These are phyloP conservation scores for Pochonia chlamydosporia DNA, from an alignment of 2,329 filamentous ascomycete species.

Conservation along the genomic window DNA sequence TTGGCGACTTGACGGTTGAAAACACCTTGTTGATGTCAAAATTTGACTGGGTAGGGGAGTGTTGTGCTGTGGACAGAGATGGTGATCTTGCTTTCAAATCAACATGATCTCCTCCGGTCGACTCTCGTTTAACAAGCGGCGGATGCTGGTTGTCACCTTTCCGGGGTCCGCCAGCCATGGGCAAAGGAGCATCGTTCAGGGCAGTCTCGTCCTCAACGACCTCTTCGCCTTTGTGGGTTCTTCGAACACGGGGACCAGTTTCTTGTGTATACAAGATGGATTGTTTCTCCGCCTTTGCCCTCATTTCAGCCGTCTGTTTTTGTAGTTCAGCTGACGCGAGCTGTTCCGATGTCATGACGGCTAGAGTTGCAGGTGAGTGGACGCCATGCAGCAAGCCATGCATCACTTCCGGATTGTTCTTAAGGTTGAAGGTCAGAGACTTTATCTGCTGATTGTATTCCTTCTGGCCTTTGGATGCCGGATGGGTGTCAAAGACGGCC, in stretches of 20 bases:
- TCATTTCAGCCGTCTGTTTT: constrained; percentile 68
- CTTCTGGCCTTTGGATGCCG: constrained; percentile 36
- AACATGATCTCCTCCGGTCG: constrained; percentile 20
- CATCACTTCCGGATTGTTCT: constrained; percentile 76
- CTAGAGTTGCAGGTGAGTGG: constrained; percentile 68
- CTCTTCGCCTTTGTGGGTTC: constrained; percentile 94
- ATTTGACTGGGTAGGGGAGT: constrained; percentile 49
- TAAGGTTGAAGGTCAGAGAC: constrained; percentile 78
- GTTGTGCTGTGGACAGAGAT: constrained; percentile 34
- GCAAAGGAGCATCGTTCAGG: constrained; percentile 28
- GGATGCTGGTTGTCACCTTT: constrained; percentile 10
- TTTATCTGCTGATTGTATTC: constrained; percentile 62
- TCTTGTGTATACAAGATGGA: constrained; percentile 76
- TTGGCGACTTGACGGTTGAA: constrained; percentile 73
- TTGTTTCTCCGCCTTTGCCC: constrained; percentile 73
- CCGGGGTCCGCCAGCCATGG: constrained; percentile 16
- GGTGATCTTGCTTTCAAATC: constrained; percentile 28
- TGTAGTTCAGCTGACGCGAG: constrained; percentile 90
- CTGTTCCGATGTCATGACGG: constrained; percentile 84
- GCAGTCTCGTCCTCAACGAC: constrained; percentile 70
- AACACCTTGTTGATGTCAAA: constrained; percentile 88
- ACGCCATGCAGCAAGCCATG: constrained; percentile 67
- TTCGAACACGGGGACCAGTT: constrained; percentile 66
- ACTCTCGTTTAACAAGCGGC: constrained; percentile 30
- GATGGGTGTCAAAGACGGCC: constrained; percentile 53